A percentile compares a stretch with the other conserved stretches of the same genome.
phyloP scores from a whole-genome alignment of 257 asterid species.

The Jaltomata sinuosa region DNA sequence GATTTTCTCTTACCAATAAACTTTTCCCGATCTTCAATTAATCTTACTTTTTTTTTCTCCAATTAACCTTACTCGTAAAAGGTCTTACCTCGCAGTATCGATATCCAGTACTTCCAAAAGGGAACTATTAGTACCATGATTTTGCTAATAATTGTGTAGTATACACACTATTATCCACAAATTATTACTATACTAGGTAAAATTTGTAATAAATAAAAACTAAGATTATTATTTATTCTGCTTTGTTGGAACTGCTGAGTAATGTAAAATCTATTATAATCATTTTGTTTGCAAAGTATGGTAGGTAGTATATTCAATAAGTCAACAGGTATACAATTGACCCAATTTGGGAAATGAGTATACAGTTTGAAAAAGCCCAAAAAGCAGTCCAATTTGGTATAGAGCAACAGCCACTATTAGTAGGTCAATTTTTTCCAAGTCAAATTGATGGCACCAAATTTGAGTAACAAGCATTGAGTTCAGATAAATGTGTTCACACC shows the following conservation, averaged over 20 bases:
- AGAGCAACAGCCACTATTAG: neutral
- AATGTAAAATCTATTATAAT: too few species aligned
- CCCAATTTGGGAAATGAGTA: neutral
- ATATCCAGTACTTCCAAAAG: neutral
- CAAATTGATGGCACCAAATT: neutral
- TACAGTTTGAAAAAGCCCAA: neutral
- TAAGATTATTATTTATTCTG: too few species aligned
- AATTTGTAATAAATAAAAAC: neutral
- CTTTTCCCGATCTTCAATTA: accelerated
- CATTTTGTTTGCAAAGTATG: too few species aligned
- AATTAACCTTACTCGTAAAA: neutral
- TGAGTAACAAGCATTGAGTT: neutral
- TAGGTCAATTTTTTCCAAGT: neutral
- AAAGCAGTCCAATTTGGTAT: neutral
- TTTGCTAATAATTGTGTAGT: neutral
- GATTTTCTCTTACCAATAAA: neutral
- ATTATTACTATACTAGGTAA: neutral
- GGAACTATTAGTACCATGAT: neutral
- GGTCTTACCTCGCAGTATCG: neutral
- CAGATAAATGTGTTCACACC: neutral
- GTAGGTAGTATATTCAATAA: neutral
- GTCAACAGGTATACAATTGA: neutral
- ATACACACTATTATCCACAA: too few species aligned
- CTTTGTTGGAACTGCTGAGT: too few species aligned
- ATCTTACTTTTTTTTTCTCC: too few species aligned